These are phyloP conservation scores for Penicillium robsamsonii DNA, from an alignment of 495 filamentous ascomycete species.

Conservation along the genomic window DNA sequence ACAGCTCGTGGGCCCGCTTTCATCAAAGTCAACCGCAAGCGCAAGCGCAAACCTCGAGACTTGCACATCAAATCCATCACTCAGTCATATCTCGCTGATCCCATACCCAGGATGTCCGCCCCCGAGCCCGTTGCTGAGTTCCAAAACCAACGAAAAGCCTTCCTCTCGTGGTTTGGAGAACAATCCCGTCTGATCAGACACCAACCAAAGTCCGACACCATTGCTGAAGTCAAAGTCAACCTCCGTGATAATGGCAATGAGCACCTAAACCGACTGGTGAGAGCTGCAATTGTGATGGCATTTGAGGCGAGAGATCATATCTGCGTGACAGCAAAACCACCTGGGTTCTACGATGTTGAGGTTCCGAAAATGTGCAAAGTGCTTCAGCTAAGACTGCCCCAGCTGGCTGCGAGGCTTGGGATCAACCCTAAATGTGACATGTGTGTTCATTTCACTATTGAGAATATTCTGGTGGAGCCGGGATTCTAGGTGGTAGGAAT, in stretches of 20 bases:
- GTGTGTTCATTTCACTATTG: constrained; percentile 1
- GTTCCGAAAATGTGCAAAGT: not conserved
- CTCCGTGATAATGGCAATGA: not conserved
- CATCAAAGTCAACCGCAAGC: not conserved
- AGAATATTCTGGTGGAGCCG: not conserved
- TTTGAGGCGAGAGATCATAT: not conserved
- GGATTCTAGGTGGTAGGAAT: not conserved
- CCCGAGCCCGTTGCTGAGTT: not conserved
- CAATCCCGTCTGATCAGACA: not conserved
- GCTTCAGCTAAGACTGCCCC: not conserved
- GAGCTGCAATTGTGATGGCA: not conserved
- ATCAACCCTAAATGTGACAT: not conserved
- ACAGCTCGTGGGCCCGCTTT: not conserved
- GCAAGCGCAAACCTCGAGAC: not conserved
- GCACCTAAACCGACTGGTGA: not conserved
- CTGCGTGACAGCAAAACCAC: not conserved
- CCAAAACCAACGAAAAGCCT: not conserved
- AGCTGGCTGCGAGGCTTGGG: not conserved
- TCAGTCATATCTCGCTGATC: too few species aligned
- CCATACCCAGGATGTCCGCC: not conserved
- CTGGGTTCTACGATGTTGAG: not conserved
- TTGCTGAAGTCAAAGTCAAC: not conserved
- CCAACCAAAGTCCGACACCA: not conserved
- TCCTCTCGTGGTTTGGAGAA: not conserved
- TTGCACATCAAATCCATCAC: not conserved